Conservation (phyloP, 192 early-diverging fungal species). For the Coemansia sp. region DNA sequence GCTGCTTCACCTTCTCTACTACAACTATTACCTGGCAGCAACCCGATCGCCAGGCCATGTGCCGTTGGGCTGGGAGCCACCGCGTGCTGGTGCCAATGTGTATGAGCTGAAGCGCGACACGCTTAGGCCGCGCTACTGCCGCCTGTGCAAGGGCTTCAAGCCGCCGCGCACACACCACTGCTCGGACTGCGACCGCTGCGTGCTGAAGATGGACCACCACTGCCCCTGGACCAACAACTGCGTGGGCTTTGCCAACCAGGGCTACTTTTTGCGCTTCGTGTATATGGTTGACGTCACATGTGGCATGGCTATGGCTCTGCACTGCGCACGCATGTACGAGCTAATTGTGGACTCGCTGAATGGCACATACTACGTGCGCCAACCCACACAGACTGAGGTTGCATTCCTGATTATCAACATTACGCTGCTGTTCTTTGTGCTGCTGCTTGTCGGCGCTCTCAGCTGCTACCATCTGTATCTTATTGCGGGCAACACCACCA, state of each 20-base stretch:
- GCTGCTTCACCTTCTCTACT: slow-evolving; percentile 70
- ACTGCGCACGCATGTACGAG: slow-evolving; percentile 77
- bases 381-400: slow-evolving; percentile 63
- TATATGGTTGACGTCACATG: slow-evolving; percentile 64
- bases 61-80: slow-evolving; percentile 56
- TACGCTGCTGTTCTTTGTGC: slow-evolving; percentile 52
- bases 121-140: slow-evolving; percentile 70
- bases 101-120: slow-evolving; percentile 69
- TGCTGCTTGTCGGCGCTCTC: slow-evolving; percentile 49
- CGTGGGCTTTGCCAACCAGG: slow-evolving; percentile 75
- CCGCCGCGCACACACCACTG: slow-evolving; percentile 83
- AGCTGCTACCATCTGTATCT: slow-evolving; percentile 54
- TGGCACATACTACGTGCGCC: slow-evolving; percentile 59
- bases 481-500: slow-evolving; percentile 49
- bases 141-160: slow-evolving; percentile 64
- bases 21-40: slow-evolving; percentile 84
- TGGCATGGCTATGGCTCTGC: slow-evolving; percentile 69
- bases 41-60: slow-evolving; percentile 79
- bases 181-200: slow-evolving; percentile 69
- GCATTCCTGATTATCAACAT: slow-evolving; percentile 75
- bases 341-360: slow-evolving; percentile 48
- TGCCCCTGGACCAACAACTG: slow-evolving; percentile 90
- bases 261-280: slow-evolving; percentile 70
- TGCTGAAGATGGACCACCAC: slow-evolving; percentile 86
- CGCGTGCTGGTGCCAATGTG: slow-evolving; percentile 44